Evolutionary conservation across 2,329 filamentous ascomycete genomes (phyloP).

Genomic region (Colletotrichum sp.): DNA sequence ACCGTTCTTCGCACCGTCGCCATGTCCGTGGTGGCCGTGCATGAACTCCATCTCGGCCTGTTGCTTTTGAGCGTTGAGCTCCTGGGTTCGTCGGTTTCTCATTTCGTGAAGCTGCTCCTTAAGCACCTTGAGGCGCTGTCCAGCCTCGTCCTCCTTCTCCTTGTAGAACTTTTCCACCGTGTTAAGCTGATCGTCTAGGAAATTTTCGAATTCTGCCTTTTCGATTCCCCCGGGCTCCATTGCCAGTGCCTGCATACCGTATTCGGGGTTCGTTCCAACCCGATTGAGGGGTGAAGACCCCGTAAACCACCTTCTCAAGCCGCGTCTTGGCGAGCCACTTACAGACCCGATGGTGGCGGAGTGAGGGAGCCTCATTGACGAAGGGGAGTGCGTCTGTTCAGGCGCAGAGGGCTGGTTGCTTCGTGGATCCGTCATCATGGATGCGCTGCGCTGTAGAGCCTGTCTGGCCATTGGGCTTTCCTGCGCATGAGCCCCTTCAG

Average conservation of each 20-base stretch:
- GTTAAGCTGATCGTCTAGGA: constrained; percentile 82
- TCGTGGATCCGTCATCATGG: constrained; percentile 24
- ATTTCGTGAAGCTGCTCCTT: constrained; percentile 91
- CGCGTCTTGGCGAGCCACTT: not conserved
- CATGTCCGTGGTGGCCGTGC: constrained; percentile 27
- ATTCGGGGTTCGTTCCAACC: constrained; percentile 41
- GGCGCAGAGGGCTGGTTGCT: not conserved
- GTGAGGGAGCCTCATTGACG: constrained; percentile 2
- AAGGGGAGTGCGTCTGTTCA: not conserved
- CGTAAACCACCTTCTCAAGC: constrained; percentile 46
- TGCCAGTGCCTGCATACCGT: constrained; percentile 45
- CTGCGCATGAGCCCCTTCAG: constrained; percentile 14
- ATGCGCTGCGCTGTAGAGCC: constrained; percentile 39
- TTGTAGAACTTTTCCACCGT: constrained; percentile 94
- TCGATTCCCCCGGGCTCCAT: constrained; percentile 69
- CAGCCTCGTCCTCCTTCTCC: constrained; percentile 85
- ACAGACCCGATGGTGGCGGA: constrained; percentile 6
- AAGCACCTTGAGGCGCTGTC: constrained; percentile 70
- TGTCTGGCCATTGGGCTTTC: constrained; percentile 27
- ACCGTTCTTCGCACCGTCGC: constrained; percentile 27
- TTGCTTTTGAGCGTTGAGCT: constrained; percentile 58
- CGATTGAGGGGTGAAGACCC: constrained; percentile 37
- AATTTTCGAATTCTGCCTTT: constrained; percentile 86
- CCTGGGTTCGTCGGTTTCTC: constrained; percentile 80
- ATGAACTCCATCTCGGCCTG: constrained; percentile 33